A percentile compares a stretch with the other conserved stretches of the same genome.
phyloP scores from a whole-genome alignment of 176 grass and related monocot species.

The Rhynchospora tenuis region DNA sequence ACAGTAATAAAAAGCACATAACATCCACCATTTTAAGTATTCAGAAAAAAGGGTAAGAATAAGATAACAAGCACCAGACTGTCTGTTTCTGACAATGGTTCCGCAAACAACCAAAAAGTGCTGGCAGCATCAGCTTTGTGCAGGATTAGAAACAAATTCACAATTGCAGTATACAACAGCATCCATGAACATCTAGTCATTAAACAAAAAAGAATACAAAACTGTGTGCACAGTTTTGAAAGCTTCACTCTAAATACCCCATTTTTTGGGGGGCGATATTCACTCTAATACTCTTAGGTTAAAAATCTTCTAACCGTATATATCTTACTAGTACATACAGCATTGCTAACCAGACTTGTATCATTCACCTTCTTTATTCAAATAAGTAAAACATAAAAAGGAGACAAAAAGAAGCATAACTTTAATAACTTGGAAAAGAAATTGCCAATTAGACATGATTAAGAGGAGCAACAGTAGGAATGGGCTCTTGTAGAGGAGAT shows the following conservation, averaged over 20 bases:
- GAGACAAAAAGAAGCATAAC: background rate
- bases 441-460: background rate
- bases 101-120: too few species aligned
- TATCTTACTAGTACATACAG: background rate
- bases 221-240: background rate
- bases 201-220: background rate
- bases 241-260: background rate
- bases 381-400: slow-evolving; percentile 1
- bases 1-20: too few species aligned
- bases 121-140: too few species aligned
- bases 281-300: background rate
- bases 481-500: slow-evolving; percentile 54
- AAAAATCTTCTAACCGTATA: slow-evolving; percentile 8
- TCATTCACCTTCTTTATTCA: background rate
- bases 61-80: too few species aligned
- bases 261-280: background rate
- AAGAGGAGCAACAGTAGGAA: background rate
- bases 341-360: background rate
- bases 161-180: too few species aligned
- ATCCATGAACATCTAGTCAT: background rate
- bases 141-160: too few species aligned
- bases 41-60: too few species aligned
- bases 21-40: too few species aligned
- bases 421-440: background rate
- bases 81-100: too few species aligned